phyloP scores from a whole-genome alignment of 2,329 filamentous ascomycete genomes.

The Curvularia lunata region DNA sequence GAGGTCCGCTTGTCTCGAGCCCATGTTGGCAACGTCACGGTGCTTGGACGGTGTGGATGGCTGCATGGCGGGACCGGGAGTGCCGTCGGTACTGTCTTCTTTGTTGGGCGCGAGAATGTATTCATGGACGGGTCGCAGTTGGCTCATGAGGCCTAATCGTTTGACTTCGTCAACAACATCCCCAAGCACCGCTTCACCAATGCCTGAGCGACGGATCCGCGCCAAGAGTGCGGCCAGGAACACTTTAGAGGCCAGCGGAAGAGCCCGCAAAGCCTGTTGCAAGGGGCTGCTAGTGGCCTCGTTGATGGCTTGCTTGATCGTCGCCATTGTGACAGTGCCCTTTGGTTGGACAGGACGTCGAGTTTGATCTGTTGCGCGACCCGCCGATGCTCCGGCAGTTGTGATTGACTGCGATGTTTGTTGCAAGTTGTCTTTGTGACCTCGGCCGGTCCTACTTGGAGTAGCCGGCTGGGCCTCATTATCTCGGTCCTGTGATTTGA shows the following conservation, averaged over 20 bases:
- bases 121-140: constrained; percentile 65
- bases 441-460: constrained; percentile 64
- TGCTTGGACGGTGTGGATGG: constrained; percentile 26
- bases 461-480: constrained; percentile 59
- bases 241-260: constrained; percentile 83
- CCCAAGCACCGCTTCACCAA: constrained; percentile 85
- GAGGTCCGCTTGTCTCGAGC: constrained; percentile 34
- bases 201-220: constrained; percentile 79
- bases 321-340: constrained; percentile 82
- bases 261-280: constrained; percentile 82
- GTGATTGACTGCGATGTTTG: constrained; percentile 26
- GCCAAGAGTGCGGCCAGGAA: constrained; percentile 83
- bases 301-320: constrained; percentile 91
- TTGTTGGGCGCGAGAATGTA: constrained; percentile 60
- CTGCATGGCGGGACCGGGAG: constrained; percentile 13
- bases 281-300: constrained; percentile 93
- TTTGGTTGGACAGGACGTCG: constrained; percentile 36
- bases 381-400: constrained; percentile 30
- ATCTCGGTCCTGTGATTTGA: constrained; percentile 39
- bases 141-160: constrained; percentile 68
- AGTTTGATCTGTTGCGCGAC: constrained; percentile 34
- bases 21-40: constrained; percentile 22
- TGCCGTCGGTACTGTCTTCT: constrained; percentile 32
- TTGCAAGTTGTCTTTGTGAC: constrained; percentile 41
- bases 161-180: constrained; percentile 89